Conservation (phyloP, 2,329 filamentous ascomycete species). For the Parastagonospora avenae region DNA sequence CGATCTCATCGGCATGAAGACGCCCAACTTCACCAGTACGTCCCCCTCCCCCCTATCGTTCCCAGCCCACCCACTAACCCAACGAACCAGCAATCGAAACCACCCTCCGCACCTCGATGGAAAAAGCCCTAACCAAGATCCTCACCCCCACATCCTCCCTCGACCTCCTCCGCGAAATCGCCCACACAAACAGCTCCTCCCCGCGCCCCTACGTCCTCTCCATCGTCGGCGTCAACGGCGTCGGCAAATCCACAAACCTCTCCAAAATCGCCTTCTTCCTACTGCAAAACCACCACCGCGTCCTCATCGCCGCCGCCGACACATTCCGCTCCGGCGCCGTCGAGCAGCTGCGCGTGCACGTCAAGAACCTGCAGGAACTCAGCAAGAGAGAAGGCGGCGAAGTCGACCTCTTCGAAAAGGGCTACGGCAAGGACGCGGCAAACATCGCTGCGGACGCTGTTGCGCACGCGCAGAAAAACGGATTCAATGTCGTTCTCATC, state of each 20-base stretch:
- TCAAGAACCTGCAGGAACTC: constrained; percentile 89
- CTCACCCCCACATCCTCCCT: constrained; percentile 93
- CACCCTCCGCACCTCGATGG: constrained; percentile 84
- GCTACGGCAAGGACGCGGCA: constrained; percentile 96
- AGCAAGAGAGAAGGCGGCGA: constrained; percentile 76
- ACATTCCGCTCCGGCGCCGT: constrained; percentile 97
- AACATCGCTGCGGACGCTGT: constrained; percentile 95
- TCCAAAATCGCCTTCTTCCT: constrained; percentile 99
- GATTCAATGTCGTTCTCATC: constrained; percentile 92
- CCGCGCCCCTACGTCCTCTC: constrained; percentile 93
- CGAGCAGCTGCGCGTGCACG: constrained; percentile 94
- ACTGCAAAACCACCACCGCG: constrained; percentile 94
- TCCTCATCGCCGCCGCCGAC: constrained; percentile 91
- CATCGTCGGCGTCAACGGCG: constrained; percentile 97
- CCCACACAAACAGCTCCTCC: constrained; percentile 67
- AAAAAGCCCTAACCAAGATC: constrained; percentile 90
- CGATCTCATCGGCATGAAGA: constrained; percentile 89
- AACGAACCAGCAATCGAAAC: constrained; percentile 67
- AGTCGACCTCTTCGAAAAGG: constrained; percentile 94
- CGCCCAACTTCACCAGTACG: constrained; percentile 81
- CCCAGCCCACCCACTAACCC: constrained; percentile 7
- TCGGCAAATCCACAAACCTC: constrained; percentile 96
- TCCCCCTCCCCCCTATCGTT: constrained; percentile 2
- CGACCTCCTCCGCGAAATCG: constrained; percentile 92
- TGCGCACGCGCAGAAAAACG: constrained; percentile 72